phyloP scores from a whole-genome alignment of 2,329 filamentous ascomycete genomes.

The Ilyonectria sp. region DNA sequence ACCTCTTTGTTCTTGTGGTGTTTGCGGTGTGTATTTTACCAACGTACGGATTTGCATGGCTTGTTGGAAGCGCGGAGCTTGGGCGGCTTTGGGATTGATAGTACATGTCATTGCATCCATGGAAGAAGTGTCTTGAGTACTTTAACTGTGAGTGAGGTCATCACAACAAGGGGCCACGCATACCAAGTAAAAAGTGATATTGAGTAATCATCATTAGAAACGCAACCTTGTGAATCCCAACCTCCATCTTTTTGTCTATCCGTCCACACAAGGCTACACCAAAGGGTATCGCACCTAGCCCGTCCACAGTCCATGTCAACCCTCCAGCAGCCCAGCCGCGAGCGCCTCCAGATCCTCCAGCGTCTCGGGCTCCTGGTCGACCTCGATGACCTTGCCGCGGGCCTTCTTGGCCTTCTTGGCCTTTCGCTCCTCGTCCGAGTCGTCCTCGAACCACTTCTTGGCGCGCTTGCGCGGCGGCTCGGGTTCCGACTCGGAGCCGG shows the following conservation, averaged over 20 bases:
- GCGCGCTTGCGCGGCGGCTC: conserved; percentile 68
- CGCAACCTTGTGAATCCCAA: conserved; percentile 25
- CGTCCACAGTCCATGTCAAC: conserved; percentile 42
- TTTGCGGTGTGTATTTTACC: conserved; percentile 12
- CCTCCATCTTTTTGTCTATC: conserved; percentile 42
- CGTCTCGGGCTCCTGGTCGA: conserved; percentile 80
- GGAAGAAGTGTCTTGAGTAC: background rate
- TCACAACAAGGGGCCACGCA: background rate
- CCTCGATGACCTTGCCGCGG: conserved; percentile 71
- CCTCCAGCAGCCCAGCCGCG: conserved; percentile 79
- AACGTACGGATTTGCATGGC: background rate
- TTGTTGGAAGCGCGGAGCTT: conserved; percentile 32
- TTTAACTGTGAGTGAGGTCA: background rate
- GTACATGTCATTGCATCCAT: conserved; percentile 1
- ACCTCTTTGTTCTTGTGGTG: background rate
- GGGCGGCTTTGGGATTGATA: conserved; percentile 15
- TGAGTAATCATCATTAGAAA: background rate
- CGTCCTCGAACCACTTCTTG: conserved; percentile 86
- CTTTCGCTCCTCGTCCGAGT: conserved; percentile 68
- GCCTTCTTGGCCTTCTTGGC: conserved; percentile 59
- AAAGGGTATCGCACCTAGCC: conserved; percentile 49
- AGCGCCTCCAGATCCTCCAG: conserved; percentile 84
- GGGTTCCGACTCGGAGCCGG: conserved; percentile 57
- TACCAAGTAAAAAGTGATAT: background rate
- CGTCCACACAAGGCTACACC: conserved; percentile 33